Conservation (phyloP, 2,329 filamentous ascomycete species). For the Paecilomyces formosus region DNA sequence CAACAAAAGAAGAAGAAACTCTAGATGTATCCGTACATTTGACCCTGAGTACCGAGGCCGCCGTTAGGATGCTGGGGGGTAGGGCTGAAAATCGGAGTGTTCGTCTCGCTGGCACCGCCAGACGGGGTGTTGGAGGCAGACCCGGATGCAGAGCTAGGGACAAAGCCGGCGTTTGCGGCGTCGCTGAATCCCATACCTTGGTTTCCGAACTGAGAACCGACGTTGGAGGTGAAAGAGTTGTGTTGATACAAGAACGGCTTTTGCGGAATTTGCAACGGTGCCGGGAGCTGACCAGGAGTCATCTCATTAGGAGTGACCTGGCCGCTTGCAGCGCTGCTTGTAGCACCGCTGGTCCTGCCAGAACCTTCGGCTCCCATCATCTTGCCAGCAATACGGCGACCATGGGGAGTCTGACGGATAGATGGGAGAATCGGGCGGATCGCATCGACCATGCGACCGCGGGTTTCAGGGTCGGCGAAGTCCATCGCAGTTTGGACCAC, state of each 20-base stretch:
- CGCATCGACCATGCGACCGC: conserved; percentile 68
- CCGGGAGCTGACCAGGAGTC: conserved; percentile 27
- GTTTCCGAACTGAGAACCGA: conserved; percentile 17
- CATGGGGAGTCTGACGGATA: conserved; percentile 87
- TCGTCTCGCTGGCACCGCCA: conserved; percentile 19
- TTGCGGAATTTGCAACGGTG: conserved; percentile 18
- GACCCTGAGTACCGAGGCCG: conserved; percentile 19
- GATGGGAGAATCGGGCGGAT: conserved; percentile 78
- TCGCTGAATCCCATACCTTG: conserved; percentile 8
- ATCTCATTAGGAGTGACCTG: conserved; percentile 33
- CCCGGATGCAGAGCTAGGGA: conserved; percentile 12
- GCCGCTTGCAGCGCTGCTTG: conserved; percentile 31
- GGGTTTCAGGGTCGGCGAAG: conserved; percentile 66
- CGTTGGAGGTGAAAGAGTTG: conserved; percentile 14
- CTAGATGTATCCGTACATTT: conserved; percentile 26
- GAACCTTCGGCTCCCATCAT: conserved; percentile 53
- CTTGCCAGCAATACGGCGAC: conserved; percentile 87
- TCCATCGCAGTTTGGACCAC: conserved; percentile 95
- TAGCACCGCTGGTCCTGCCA: conserved; percentile 30
- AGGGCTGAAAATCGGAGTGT: conserved; percentile 21
- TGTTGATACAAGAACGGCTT: conserved; percentile 25
- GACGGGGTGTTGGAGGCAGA: conserved; percentile 19
- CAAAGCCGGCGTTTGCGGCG: conserved; percentile 8
- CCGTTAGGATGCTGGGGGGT: conserved; percentile 20
- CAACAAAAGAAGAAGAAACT: conserved; percentile 8